phyloP scores from a whole-genome alignment of 805 yeast species.

The Ogataea dorogensis region DNA sequence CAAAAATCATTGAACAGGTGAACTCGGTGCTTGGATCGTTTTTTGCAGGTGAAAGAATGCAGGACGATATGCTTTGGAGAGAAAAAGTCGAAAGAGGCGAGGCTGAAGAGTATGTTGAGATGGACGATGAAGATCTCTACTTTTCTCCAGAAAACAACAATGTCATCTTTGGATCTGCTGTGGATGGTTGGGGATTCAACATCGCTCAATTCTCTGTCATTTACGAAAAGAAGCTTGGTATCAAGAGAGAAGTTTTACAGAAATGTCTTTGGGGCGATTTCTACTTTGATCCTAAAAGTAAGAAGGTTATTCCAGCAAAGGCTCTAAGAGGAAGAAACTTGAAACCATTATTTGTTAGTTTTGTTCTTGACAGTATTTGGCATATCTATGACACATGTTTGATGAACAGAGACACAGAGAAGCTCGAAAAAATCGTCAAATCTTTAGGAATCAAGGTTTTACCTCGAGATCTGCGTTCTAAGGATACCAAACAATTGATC shows the following conservation, averaged over 20 bases:
- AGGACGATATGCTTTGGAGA: conserved; percentile 76
- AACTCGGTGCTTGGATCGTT: conserved; percentile 93
- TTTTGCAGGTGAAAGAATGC: conserved; percentile 89
- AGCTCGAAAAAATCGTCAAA: conserved; percentile 69
- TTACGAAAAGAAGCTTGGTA: conserved; percentile 80
- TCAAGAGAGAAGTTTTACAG: conserved; percentile 72
- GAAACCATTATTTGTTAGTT: conserved; percentile 83
- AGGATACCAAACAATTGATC: conserved; percentile 65
- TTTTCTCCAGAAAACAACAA: conserved; percentile 86
- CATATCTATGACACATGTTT: conserved; percentile 75
- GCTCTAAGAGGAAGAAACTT: conserved; percentile 56
- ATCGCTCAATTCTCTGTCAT: conserved; percentile 84
- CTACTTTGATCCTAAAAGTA: conserved; percentile 84
- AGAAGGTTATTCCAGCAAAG: conserved; percentile 70
- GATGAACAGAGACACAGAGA: conserved; percentile 63
- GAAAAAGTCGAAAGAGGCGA: conserved; percentile 53
- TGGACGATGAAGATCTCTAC: conserved; percentile 77
- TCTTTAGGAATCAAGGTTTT: conserved; percentile 65
- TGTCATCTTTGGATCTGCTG: conserved; percentile 86
- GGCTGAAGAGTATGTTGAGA: conserved; percentile 60
- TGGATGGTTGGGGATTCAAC: conserved; percentile 98
- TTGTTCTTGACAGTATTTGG: conserved; percentile 90
- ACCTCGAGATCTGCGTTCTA: conserved; percentile 77
- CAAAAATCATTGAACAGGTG: conserved; percentile 83
- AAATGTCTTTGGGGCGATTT: conserved; percentile 96